A percentile compares a stretch with the other conserved stretches of the same genome.
phyloP scores from a whole-genome alignment of 345 rosid species.

The Salix caprea region DNA sequence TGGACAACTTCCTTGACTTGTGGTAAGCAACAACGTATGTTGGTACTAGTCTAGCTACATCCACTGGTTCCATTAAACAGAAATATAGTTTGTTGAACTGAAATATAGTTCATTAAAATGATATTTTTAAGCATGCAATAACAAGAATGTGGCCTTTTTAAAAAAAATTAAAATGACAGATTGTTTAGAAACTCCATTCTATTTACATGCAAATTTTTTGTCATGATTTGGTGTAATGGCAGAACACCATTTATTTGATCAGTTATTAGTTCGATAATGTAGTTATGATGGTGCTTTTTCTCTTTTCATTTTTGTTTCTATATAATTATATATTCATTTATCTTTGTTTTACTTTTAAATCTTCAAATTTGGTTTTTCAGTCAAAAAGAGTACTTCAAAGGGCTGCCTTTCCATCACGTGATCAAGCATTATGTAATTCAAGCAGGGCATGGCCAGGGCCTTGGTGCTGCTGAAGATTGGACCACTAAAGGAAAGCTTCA shows the following conservation, averaged over 20 bases:
- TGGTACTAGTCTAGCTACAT: neutral
- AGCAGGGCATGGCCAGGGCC: slow-evolving; percentile 59
- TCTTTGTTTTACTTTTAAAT: neutral
- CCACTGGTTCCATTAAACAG: neutral
- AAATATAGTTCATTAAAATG: neutral
- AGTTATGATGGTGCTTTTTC: neutral
- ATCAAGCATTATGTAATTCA: slow-evolving; percentile 83
- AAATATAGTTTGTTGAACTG: neutral
- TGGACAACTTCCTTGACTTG: slow-evolving; percentile 72
- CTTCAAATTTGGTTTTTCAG: slow-evolving; percentile 42
- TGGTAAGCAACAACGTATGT: slow-evolving; percentile 37
- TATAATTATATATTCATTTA: neutral
- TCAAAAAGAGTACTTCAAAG: slow-evolving; percentile 73
- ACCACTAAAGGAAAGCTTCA: slow-evolving; percentile 69
- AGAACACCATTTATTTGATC: neutral
- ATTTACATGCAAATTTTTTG: neutral
- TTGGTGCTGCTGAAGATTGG: slow-evolving; percentile 74
- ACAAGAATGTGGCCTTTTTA: neutral
- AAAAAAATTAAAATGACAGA: neutral
- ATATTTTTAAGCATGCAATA: slow-evolving; percentile 1
- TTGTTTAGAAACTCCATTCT: neutral
- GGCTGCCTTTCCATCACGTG: slow-evolving; percentile 75
- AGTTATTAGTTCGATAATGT: neutral
- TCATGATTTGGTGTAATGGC: neutral
- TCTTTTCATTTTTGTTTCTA: neutral